A percentile compares a stretch with the other conserved stretches of the same genome.
phyloP scores from a whole-genome alignment of 2,329 filamentous ascomycete species.

The Ramichloridium luteum region DNA sequence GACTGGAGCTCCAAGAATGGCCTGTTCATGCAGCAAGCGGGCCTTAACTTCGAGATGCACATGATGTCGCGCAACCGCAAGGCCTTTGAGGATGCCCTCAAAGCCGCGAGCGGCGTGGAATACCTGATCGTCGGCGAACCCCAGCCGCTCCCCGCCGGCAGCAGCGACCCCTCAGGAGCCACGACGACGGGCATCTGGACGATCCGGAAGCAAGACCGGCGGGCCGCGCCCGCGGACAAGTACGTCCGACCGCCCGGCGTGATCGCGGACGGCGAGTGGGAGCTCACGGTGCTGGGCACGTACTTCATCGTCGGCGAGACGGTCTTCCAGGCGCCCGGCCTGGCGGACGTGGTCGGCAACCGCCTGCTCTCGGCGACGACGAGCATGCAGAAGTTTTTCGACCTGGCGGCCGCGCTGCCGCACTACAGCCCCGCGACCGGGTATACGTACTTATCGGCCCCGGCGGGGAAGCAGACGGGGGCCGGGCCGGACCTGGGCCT shows the following conservation, averaged over 20 bases:
- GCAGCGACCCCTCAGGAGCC: constrained; percentile 19
- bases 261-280: constrained; percentile 32
- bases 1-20: constrained; percentile 50
- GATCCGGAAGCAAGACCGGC: constrained; percentile 46
- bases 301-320: constrained; percentile 50
- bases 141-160: constrained; percentile 33
- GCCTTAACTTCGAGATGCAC: constrained; percentile 36
- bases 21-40: constrained; percentile 41
- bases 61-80: constrained; percentile 43
- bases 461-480: constrained; percentile 21
- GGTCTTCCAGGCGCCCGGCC: constrained; percentile 50
- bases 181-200: constrained; percentile 44
- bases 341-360: constrained; percentile 44
- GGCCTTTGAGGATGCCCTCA: constrained; percentile 43
- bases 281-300: constrained; percentile 42
- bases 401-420: constrained; percentile 41
- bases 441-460: constrained; percentile 42
- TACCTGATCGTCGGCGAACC: constrained; percentile 49
- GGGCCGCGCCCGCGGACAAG: constrained; percentile 28
- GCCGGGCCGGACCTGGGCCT: constrained; percentile 26
- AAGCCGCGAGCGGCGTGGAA: constrained; percentile 45
- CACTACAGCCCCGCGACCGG: constrained; percentile 47
- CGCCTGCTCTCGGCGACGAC: constrained; percentile 44
- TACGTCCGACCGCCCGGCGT: constrained; percentile 27
- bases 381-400: constrained; percentile 43